A percentile compares a stretch with the other conserved stretches of the same genome.
Conservation (phyloP, 1,139 yeast species). For the Yamadazyma sp. region DNA sequence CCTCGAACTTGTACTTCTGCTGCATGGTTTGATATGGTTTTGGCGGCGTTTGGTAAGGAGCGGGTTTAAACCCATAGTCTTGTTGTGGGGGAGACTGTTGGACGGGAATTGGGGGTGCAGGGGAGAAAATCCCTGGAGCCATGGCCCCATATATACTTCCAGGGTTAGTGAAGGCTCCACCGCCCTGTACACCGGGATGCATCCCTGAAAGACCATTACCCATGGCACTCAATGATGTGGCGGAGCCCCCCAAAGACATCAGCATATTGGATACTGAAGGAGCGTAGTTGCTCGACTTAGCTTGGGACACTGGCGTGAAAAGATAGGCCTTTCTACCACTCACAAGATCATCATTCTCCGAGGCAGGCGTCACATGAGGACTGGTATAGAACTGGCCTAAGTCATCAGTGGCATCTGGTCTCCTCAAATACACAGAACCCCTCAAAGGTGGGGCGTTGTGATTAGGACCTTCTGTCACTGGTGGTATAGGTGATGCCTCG, state of each 20-base stretch:
- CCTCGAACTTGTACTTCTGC: constrained; percentile 15
- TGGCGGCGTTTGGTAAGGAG: constrained; percentile 16
- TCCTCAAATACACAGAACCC: constrained; percentile 85
- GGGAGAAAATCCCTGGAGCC: constrained; percentile 1
- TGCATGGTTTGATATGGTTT: constrained; percentile 20
- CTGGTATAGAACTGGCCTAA: constrained; percentile 66
- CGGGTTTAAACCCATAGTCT: constrained; percentile 18
- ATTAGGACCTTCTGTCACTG: constrained; percentile 77
- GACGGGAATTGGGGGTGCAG: constrained; percentile 1
- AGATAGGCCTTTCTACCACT: constrained; percentile 41
- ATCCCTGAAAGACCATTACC: not conserved
- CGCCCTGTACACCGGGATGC: constrained; percentile 1
- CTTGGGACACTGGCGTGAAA: constrained; percentile 49
- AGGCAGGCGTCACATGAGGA: constrained; percentile 50
- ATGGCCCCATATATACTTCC: constrained; percentile 1
- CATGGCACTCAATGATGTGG: not conserved
- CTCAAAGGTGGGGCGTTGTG: constrained; percentile 81
- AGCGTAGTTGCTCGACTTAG: constrained; percentile 25
- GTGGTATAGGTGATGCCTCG: constrained; percentile 74
- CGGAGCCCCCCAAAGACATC: not conserved
- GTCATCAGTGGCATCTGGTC: constrained; percentile 74
- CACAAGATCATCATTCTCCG: constrained; percentile 58
- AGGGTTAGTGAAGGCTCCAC: not conserved
- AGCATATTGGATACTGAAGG: not conserved
- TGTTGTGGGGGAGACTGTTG: constrained; percentile 11